A percentile compares a stretch with the other conserved stretches of the same genome.
phyloP scores from a whole-genome alignment of 129 eudicot genomes.

The Deinandra increscens region DNA sequence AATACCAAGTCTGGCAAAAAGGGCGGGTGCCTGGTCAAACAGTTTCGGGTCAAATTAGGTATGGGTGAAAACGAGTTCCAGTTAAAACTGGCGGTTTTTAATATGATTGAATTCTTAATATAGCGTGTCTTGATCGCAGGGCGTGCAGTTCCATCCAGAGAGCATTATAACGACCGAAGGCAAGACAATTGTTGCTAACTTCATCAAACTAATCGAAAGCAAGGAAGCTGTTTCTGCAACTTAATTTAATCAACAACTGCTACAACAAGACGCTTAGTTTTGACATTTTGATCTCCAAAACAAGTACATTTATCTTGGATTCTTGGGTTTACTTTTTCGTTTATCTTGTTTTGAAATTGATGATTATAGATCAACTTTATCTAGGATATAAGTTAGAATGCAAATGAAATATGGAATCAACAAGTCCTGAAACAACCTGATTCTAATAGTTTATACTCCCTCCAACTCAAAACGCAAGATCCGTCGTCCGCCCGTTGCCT shows the following conservation, averaged over 20 bases:
- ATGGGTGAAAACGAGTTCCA: too few relatives aligned
- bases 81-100: too few relatives aligned
- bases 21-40: too few relatives aligned
- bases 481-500: too few relatives aligned
- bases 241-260: constrained; percentile 15
- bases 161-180: constrained; percentile 92
- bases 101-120: neutral
- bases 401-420: neutral
- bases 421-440: neutral
- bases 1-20: too few relatives aligned
- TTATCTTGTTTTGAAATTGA: neutral
- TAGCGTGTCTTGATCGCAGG: constrained; percentile 44
- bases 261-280: neutral
- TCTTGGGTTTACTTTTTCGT: neutral
- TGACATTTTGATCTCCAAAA: constrained; percentile 12
- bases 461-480: too few relatives aligned
- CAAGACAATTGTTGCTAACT: constrained; percentile 60
- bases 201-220: constrained; percentile 65
- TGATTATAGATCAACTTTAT: neutral
- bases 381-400: neutral
- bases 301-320: neutral
- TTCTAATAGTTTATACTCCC: too few relatives aligned
- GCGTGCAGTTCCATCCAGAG: constrained; percentile 99
- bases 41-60: too few relatives aligned
- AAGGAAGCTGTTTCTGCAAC: constrained; percentile 54